phyloP scores from a whole-genome alignment of 441 rosid species.

The Populus hybrid region DNA sequence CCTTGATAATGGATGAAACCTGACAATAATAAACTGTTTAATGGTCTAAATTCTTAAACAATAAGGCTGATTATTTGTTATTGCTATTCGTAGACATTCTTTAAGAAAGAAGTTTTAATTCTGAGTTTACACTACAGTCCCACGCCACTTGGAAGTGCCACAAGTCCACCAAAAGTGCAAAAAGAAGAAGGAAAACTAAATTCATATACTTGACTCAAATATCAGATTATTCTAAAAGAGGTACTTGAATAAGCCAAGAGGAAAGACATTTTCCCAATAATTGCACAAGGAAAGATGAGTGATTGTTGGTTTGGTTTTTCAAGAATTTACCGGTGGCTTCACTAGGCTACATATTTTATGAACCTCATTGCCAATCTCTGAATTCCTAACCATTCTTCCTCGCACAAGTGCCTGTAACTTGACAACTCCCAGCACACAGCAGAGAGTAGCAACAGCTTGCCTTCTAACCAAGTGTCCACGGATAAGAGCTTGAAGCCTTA shows the following conservation, averaged over 20 bases:
- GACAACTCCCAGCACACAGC: conserved; percentile 79
- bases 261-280: conserved; percentile 1
- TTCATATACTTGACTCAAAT: not conserved
- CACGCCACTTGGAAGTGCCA: not conserved
- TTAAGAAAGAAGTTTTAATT: not conserved
- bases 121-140: not conserved
- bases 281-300: conserved; percentile 3
- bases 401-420: conserved; percentile 91
- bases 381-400: conserved; percentile 54
- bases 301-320: not conserved
- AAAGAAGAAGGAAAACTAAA: not conserved
- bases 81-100: not conserved
- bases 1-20: not conserved
- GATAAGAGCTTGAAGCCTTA: conserved; percentile 91
- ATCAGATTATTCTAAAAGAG: not conserved
- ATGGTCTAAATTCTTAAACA: not conserved
- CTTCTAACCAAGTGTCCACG: conserved; percentile 92
- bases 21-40: not conserved
- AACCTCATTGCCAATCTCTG: conserved; percentile 55
- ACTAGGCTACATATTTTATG: conserved; percentile 30
- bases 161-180: not conserved
- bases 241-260: not conserved
- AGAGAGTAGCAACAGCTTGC: conserved; percentile 84
- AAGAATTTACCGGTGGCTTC: conserved; percentile 48
- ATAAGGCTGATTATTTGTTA: not conserved